These are phyloP conservation scores for Penicillium macrosclerotiorum DNA, from an alignment of 495 filamentous ascomycete genomes.

Conservation along the genomic window DNA sequence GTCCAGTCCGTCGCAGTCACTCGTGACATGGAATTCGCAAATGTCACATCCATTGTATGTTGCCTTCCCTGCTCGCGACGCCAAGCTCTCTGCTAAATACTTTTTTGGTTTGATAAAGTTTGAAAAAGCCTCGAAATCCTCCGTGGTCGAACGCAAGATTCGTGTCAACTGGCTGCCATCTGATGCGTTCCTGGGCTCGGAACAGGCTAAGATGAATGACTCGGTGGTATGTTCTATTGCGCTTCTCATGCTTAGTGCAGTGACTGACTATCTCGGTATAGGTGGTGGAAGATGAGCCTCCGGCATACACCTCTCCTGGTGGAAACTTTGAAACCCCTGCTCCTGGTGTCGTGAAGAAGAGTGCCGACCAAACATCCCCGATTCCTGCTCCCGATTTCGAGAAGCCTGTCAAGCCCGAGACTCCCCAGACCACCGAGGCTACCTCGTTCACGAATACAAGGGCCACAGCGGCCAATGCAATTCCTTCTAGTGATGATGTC, in stretches of 20 bases:
- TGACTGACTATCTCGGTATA: constrained; percentile 7
- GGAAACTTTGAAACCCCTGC: constrained; percentile 51
- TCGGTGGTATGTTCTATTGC: constrained; percentile 34
- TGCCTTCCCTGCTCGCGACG: not conserved
- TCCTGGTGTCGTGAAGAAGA: constrained; percentile 36
- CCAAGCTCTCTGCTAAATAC: constrained; percentile 14
- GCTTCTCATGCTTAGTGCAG: not conserved
- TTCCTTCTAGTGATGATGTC: constrained; percentile 60
- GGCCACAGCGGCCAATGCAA: constrained; percentile 41
- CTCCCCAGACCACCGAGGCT: constrained; percentile 26
- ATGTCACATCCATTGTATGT: constrained; percentile 76
- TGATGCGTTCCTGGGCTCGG: constrained; percentile 38
- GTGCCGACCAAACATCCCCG: constrained; percentile 32
- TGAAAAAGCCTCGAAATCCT: constrained; percentile 70
- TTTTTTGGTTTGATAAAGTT: constrained; percentile 37
- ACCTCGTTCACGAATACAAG: constrained; percentile 25
- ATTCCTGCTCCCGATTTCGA: constrained; percentile 45
- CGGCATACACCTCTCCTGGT: constrained; percentile 56
- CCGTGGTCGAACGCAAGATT: constrained; percentile 91
- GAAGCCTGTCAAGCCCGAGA: constrained; percentile 35
- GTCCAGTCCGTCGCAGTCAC: constrained; percentile 90
- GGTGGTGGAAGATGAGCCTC: constrained; percentile 46
- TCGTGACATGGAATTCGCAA: constrained; percentile 76
- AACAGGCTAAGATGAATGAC: constrained; percentile 43
- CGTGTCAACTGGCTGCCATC: constrained; percentile 79